Evolutionary conservation across 2,329 filamentous ascomycete genomes (phyloP).

Genomic region (Alternaria ethzedia): DNA sequence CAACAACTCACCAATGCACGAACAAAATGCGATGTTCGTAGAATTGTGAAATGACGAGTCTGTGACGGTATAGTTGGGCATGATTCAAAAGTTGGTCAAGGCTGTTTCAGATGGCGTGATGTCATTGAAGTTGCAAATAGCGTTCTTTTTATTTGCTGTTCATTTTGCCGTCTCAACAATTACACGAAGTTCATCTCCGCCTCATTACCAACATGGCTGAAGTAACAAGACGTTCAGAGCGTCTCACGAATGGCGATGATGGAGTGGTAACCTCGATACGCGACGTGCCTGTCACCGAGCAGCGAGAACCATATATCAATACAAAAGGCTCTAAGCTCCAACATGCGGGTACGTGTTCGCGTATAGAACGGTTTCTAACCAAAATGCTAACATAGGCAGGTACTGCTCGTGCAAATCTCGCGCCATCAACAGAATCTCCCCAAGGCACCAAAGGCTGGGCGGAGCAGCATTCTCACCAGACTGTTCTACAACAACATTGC

Average conservation of each 20-base stretch:
- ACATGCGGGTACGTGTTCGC: not conserved
- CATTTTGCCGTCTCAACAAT: rapidly evolving
- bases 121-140: slow-evolving; percentile 1
- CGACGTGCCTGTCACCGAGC: slow-evolving; percentile 5
- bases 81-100: not conserved
- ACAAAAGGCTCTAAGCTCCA: not conserved
- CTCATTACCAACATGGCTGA: slow-evolving; percentile 1
- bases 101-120: not conserved
- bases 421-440: not conserved
- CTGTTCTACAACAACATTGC: slow-evolving; percentile 55
- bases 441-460: not conserved
- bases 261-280: slow-evolving; percentile 4
- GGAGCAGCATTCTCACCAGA: slow-evolving; percentile 1
- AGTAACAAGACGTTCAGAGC: not conserved
- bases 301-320: slow-evolving; percentile 4
- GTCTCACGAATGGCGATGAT: not conserved
- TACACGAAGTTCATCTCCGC: not conserved
- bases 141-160: not conserved
- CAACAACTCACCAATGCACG: too few species aligned
- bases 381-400: not conserved
- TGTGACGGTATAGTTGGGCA: not conserved
- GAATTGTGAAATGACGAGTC: not conserved
- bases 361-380: not conserved
- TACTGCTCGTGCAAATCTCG: not conserved
- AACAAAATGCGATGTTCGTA: too few species aligned